Conservation (phyloP, 2,329 filamentous ascomycete genomes). For the Ophiostoma himal-ulmi region DNA sequence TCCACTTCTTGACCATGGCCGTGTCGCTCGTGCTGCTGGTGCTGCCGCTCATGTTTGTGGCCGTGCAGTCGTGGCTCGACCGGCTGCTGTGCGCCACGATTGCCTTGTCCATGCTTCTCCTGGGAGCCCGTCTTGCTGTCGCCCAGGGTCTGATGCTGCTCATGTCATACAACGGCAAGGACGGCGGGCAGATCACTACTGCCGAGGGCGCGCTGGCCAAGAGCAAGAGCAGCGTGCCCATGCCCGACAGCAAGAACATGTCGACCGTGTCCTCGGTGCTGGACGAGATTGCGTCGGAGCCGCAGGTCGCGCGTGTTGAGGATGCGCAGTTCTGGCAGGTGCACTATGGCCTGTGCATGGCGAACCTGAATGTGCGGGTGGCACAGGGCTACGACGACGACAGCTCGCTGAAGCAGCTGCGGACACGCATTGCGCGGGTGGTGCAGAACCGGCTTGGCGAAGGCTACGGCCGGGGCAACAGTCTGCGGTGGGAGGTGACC, state of each 20-base stretch:
- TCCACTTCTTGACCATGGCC: conserved; percentile 86
- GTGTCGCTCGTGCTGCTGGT: conserved; percentile 72
- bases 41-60: conserved; percentile 70
- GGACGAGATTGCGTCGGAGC: conserved; percentile 75
- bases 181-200: background rate
- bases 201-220: background rate
- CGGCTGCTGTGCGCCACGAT: conserved; percentile 74
- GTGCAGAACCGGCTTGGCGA: conserved; percentile 83
- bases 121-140: conserved; percentile 77
- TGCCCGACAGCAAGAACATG: conserved; percentile 7
- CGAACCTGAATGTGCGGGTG: conserved; percentile 78
- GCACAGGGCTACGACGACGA: conserved; percentile 63
- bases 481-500: conserved; percentile 87
- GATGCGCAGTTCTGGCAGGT: conserved; percentile 98
- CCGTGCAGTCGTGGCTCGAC: conserved; percentile 80
- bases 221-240: background rate
- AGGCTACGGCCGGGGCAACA: conserved; percentile 73
- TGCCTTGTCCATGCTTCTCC: conserved; percentile 78
- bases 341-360: conserved; percentile 94
- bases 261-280: conserved; percentile 62
- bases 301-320: conserved; percentile 68
- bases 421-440: conserved; percentile 68
- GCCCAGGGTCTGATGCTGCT: conserved; percentile 89
- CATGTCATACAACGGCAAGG: conserved; percentile 67
- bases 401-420: conserved; percentile 63